Evolutionary conservation across 345 rosid genomes (phyloP), one percentile per base, ranked within the genome.

Genomic region (Lepidium africanum): DNA sequence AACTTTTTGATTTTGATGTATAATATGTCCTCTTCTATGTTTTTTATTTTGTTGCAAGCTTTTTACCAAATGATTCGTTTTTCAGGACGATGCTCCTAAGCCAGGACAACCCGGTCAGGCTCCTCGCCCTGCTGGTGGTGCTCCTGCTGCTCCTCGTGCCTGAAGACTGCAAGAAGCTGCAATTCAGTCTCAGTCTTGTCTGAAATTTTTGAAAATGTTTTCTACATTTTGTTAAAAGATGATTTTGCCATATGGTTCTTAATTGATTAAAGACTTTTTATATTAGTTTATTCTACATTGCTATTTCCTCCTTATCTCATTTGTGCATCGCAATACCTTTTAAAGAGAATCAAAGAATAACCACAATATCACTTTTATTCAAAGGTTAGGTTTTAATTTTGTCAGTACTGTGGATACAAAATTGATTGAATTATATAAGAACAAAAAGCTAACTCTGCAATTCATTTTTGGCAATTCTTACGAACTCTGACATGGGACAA

Each of bases 31-130:
- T 36, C 5, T 47, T 15, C 7, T 42, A 15, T 25, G 39, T 16
- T 30, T 0, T 9, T 12, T 3, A 5, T 63, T n/a, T 48, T 48
- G 8, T 43, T 4, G 6, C 43, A 2, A 50, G 51, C 1, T 5
- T 58, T 14, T 9, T 6, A 10, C 52, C 8, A 6, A 55, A 10
- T 14, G 25, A 17, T 5, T 0, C 11, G 7, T 1, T 48, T 10
- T 41, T 46, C 82, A 91, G 93, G 93, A 85, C 76, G 87, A 80
- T 65, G 1, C 43, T 1, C 83, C 87, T 16, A 83, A 77, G 82
- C 85, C 87, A n/a, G 87, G 82, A 7, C 87, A 81, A 30, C 83
- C 85, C 60, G 87, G 87, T 21, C 91, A 84, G 74, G 90, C 84
- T 6, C 78, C 85, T 25, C 95, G 84, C 17, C 80, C 81, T 10